phyloP scores from a whole-genome alignment of 306 rosid genomes.

The Cucumis hystrix region DNA sequence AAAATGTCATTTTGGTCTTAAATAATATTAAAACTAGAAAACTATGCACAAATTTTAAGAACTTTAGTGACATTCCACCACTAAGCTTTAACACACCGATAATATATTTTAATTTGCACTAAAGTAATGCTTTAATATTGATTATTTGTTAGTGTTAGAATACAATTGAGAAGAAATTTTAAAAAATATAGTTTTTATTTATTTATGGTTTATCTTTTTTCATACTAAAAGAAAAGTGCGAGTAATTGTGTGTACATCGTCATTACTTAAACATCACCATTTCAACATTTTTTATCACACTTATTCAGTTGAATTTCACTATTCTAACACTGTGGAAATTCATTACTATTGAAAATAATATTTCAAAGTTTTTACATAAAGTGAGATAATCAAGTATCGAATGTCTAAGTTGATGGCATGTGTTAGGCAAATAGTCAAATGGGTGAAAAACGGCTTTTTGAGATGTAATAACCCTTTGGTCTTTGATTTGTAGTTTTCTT shows the following conservation, averaged over 20 bases:
- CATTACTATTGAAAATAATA: no score
- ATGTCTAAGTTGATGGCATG: no score
- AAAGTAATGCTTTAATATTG: neutral
- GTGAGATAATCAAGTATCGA: no score
- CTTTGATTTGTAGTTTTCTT: no score
- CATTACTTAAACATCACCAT: neutral
- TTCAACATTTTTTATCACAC: neutral
- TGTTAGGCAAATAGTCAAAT: no score
- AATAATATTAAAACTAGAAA: neutral
- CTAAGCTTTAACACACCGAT: neutral
- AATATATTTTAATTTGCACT: neutral
- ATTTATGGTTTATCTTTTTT: no score
- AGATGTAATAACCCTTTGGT: no score
- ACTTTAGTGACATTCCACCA: constrained; percentile 1
- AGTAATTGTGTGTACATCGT: neutral
- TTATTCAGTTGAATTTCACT: neutral
- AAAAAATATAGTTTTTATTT: no score
- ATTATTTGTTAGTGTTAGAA: neutral
- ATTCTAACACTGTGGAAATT: no score
- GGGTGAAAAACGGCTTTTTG: no score
- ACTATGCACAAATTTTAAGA: neutral
- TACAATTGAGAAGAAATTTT: neutral
- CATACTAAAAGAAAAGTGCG: neutral
- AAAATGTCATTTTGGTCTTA: neutral
- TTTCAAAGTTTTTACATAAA: no score